These are phyloP conservation scores for Debaryomyces hansenii DNA, from an alignment of 805 yeast genomes.

Conservation along the genomic window DNA sequence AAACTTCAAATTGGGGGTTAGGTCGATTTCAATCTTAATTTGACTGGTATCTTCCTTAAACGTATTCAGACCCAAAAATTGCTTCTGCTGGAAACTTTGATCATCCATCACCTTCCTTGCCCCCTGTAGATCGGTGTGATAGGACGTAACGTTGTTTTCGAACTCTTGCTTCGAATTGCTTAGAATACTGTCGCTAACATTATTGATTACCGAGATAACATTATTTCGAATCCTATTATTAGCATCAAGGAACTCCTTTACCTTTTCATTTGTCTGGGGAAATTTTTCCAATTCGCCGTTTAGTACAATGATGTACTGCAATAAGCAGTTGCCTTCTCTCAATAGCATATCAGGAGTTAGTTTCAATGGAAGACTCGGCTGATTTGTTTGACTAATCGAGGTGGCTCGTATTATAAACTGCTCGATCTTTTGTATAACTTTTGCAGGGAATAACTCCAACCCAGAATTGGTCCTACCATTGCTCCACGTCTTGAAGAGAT, in stretches of 20 bases:
- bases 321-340: slow-evolving; percentile 35
- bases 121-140: slow-evolving; percentile 14
- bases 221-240: slow-evolving; percentile 25
- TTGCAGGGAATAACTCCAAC: slow-evolving; percentile 31
- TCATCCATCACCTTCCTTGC: slow-evolving; percentile 9
- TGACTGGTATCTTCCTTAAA: slow-evolving; percentile 5
- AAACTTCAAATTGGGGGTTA: slow-evolving; percentile 11
- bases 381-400: slow-evolving; percentile 14
- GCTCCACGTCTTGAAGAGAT: slow-evolving; percentile 43
- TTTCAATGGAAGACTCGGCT: slow-evolving; percentile 6
- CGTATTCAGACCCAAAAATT: slow-evolving; percentile 9
- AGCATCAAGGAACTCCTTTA: slow-evolving; percentile 5
- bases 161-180: slow-evolving; percentile 23
- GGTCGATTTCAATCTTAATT: slow-evolving; percentile 12
- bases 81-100: slow-evolving; percentile 16
- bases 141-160: slow-evolving; percentile 21
- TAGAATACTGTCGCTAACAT: slow-evolving; percentile 29
- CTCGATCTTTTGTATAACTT: slow-evolving; percentile 31
- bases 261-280: slow-evolving; percentile 5
- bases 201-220: slow-evolving; percentile 30
- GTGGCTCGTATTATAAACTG: slow-evolving; percentile 41
- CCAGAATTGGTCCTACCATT: slow-evolving; percentile 35
- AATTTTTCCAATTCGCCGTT: slow-evolving; percentile 24
- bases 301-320: slow-evolving; percentile 33
- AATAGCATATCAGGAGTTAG: slow-evolving; percentile 33